Percentiles rank a stretch among this genome's conserved stretches.
Evolutionary conservation across 768 basidiomycete genomes (phyloP).

Genomic region (Botryobasidium botryosum): DNA sequence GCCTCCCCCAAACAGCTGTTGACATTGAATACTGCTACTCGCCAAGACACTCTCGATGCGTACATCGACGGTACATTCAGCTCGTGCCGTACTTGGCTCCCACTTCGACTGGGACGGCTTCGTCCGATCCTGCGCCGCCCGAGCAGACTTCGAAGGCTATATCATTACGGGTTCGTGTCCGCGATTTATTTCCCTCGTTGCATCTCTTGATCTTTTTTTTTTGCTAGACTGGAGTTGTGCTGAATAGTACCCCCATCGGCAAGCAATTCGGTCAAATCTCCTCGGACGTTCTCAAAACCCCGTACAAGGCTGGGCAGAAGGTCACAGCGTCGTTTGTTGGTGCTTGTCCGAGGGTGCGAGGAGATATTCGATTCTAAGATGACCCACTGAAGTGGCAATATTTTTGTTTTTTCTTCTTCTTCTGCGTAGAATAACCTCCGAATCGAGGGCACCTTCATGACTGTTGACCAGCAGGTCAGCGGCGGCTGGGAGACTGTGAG

Average conservation of each 20-base stretch:
- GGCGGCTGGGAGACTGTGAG: constrained; percentile 39
- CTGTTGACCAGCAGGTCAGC: constrained; percentile 35
- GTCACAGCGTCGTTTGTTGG: constrained; percentile 52
- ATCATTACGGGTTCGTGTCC: constrained; percentile 37
- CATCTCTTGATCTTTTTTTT: too few relatives aligned
- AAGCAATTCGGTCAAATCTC: constrained; percentile 47
- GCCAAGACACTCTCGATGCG: constrained; percentile 53
- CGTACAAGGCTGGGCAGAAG: constrained; percentile 40
- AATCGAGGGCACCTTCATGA: constrained; percentile 55
- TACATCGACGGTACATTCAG: constrained; percentile 58
- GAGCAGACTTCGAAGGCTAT: constrained; percentile 51
- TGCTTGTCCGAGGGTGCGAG: constrained; percentile 55
- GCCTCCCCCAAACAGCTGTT: not conserved
- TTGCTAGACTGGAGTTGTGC: constrained; percentile 23
- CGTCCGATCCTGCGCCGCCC: constrained; percentile 46
- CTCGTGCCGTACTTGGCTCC: constrained; percentile 47
- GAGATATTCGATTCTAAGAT: too few relatives aligned
- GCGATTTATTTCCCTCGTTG: not conserved
- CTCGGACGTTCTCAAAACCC: constrained; percentile 32
- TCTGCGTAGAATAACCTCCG: constrained; percentile 50
- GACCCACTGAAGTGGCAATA: too few relatives aligned
- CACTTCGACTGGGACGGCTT: constrained; percentile 28
- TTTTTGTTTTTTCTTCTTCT: too few relatives aligned
- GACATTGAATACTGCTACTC: constrained; percentile 1
- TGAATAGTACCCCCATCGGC: constrained; percentile 40